A percentile compares a stretch with the other conserved stretches of the same genome.
Evolutionary conservation across 441 rosid genomes (phyloP).

Genomic region (Hura crepitans): DNA sequence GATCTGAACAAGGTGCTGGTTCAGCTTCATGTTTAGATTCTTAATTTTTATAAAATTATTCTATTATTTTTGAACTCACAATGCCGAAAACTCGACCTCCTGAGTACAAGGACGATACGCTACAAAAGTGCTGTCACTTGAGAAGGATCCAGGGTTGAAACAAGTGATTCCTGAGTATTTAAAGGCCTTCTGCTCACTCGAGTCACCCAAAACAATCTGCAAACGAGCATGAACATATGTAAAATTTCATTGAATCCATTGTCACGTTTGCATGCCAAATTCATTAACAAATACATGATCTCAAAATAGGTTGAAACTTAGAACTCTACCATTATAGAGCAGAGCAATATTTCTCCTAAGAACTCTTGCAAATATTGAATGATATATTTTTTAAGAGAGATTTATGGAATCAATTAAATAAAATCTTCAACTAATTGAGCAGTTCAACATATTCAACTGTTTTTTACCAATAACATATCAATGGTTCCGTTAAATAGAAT

Average conservation of each 20-base stretch:
- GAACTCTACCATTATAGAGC: background rate
- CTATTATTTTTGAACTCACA: slow-evolving; percentile 11
- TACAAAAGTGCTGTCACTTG: slow-evolving; percentile 68
- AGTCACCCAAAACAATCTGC: slow-evolving; percentile 85
- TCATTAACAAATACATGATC: background rate
- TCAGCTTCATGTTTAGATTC: background rate
- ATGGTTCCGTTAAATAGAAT: background rate
- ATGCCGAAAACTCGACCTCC: slow-evolving; percentile 72
- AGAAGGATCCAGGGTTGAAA: slow-evolving; percentile 90
- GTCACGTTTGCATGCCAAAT: background rate
- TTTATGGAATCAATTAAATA: too few relatives aligned
- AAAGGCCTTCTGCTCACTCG: slow-evolving; percentile 77
- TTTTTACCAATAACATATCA: too few relatives aligned
- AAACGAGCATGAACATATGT: slow-evolving; percentile 13
- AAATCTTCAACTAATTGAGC: background rate
- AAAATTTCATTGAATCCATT: slow-evolving; percentile 2
- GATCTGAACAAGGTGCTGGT: background rate
- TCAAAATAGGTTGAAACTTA: background rate
- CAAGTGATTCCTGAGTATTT: slow-evolving; percentile 74
- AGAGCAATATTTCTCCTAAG: too few relatives aligned
- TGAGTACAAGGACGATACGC: slow-evolving; percentile 79
- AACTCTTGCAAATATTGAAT: too few relatives aligned
- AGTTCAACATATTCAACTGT: background rate
- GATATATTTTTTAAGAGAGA: too few relatives aligned
- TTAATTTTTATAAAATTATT: background rate